Conservation (phyloP, 345 rosid species). For the Schrenkiella parvula region DNA sequence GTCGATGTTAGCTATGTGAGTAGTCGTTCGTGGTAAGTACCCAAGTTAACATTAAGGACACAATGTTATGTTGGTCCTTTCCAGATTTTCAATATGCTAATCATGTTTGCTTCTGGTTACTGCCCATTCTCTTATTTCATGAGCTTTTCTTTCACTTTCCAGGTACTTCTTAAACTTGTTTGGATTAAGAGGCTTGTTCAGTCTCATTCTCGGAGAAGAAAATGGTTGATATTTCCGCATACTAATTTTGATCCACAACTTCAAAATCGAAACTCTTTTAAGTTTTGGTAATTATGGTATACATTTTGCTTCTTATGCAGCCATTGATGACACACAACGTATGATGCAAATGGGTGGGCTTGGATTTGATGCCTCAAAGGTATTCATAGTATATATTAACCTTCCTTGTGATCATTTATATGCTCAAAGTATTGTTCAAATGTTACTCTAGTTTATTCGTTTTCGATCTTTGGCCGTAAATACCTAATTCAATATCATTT, state of each 20-base stretch:
- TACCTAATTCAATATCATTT: slow-evolving; percentile 6
- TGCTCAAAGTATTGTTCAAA: background rate
- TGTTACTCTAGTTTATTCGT: background rate
- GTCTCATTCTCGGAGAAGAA: slow-evolving; percentile 97
- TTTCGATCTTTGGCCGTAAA: background rate
- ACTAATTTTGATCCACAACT: background rate
- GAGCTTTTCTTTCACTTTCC: slow-evolving; percentile 8
- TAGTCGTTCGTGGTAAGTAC: slow-evolving; percentile 89
- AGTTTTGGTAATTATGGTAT: background rate
- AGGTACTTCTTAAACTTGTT: slow-evolving; percentile 97
- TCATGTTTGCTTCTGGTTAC: slow-evolving; percentile 7
- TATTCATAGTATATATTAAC: slow-evolving; percentile 18
- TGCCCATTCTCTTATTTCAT: slow-evolving; percentile 1
- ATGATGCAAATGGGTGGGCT: slow-evolving; percentile 99
- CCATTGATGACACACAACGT: slow-evolving; percentile 89
- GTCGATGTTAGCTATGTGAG: slow-evolving; percentile 99
- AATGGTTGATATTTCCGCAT: slow-evolving; percentile 55
- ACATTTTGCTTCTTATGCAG: slow-evolving; percentile 40
- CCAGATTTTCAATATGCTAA: background rate
- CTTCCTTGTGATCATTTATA: slow-evolving; percentile 4
- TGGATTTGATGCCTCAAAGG: slow-evolving; percentile 93
- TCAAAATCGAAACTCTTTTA: background rate
- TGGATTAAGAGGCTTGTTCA: slow-evolving; percentile 95
- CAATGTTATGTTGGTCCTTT: background rate
- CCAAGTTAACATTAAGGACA: background rate